Percentiles rank a stretch among this genome's conserved stretches.
Evolutionary conservation across 192 early-diverging fungal species (phyloP).

Genomic region (Gaertneriomyces sp.): DNA sequence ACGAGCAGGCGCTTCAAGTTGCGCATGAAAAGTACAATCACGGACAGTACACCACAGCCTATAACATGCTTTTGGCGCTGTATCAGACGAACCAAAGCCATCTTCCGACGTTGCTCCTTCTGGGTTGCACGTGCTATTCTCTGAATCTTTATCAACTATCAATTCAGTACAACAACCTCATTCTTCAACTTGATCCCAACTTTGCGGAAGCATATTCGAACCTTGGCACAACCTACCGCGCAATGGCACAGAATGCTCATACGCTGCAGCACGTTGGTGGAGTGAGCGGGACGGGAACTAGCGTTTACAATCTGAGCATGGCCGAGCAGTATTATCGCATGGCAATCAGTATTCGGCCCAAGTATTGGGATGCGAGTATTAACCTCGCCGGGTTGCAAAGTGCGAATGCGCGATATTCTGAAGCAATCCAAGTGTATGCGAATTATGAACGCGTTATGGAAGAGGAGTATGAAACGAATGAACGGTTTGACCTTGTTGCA

Average conservation of each 20-base stretch:
- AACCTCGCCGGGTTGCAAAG: slow-evolving; percentile 82
- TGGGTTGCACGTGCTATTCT: slow-evolving; percentile 86
- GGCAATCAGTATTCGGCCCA: slow-evolving; percentile 77
- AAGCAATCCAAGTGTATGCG: slow-evolving; percentile 80
- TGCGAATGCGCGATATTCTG: slow-evolving; percentile 57
- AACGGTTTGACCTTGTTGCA: slow-evolving; percentile 25
- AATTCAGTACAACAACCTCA: slow-evolving; percentile 75
- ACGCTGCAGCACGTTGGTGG: slow-evolving; percentile 3
- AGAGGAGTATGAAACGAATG: slow-evolving; percentile 24
- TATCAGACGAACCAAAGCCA: slow-evolving; percentile 42
- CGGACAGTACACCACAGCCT: slow-evolving; percentile 34
- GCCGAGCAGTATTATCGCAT: slow-evolving; percentile 83
- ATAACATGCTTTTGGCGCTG: slow-evolving; percentile 37
- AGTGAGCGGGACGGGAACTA: slow-evolving; percentile 1
- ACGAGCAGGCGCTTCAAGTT: slow-evolving; percentile 5
- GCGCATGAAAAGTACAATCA: slow-evolving; percentile 46
- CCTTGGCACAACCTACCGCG: slow-evolving; percentile 80
- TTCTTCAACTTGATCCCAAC: slow-evolving; percentile 74
- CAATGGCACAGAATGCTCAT: slow-evolving; percentile 32
- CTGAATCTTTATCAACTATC: slow-evolving; percentile 68
- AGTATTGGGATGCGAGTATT: slow-evolving; percentile 90
- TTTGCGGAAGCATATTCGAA: slow-evolving; percentile 92
- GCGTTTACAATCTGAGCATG: slow-evolving; percentile 36
- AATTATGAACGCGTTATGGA: slow-evolving; percentile 60
- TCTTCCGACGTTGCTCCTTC: slow-evolving; percentile 77